phyloP scores from a whole-genome alignment of 2,329 filamentous ascomycete species.

The Penicillium sp. region DNA sequence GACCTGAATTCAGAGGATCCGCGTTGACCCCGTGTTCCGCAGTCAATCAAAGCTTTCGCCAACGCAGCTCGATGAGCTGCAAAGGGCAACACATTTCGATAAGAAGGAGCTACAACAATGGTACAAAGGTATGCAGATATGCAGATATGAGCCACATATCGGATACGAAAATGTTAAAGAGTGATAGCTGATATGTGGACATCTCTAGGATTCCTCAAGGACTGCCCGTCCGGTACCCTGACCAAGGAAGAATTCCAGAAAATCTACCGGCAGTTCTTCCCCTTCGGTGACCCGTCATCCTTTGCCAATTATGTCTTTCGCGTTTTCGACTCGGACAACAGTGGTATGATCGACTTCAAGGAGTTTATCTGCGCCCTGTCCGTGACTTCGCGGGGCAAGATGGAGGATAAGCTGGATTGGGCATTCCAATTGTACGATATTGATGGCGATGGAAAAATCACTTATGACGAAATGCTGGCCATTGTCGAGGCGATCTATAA shows the following conservation, averaged over 20 bases:
- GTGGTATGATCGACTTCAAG: conserved; percentile 96
- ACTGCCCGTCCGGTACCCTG: conserved; percentile 92
- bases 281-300: conserved; percentile 90
- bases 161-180: not conserved
- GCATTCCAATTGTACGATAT: conserved; percentile 99
- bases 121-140: conserved; percentile 74
- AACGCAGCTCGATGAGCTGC: conserved; percentile 87
- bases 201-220: conserved; percentile 78
- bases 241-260: conserved; percentile 99
- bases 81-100: conserved; percentile 96
- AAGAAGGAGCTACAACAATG: conserved; percentile 99
- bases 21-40: conserved; percentile 3
- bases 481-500: conserved; percentile 99
- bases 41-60: conserved; percentile 98
- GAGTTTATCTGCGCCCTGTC: conserved; percentile 98
- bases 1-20: not conserved
- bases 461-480: conserved; percentile 96
- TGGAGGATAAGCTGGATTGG: conserved; percentile 99
- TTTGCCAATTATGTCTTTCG: conserved; percentile 99
- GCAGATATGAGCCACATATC: not conserved
- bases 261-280: conserved; percentile 99
- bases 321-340: conserved; percentile 95
- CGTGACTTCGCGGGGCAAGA: conserved; percentile 92
- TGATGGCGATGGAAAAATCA: conserved; percentile 96
- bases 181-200: conserved; percentile 11